Percentiles rank a stretch among this genome's conserved stretches.
Evolutionary conservation across 2,329 filamentous ascomycete species (phyloP).

Genomic region (Rutstroemia sp.): DNA sequence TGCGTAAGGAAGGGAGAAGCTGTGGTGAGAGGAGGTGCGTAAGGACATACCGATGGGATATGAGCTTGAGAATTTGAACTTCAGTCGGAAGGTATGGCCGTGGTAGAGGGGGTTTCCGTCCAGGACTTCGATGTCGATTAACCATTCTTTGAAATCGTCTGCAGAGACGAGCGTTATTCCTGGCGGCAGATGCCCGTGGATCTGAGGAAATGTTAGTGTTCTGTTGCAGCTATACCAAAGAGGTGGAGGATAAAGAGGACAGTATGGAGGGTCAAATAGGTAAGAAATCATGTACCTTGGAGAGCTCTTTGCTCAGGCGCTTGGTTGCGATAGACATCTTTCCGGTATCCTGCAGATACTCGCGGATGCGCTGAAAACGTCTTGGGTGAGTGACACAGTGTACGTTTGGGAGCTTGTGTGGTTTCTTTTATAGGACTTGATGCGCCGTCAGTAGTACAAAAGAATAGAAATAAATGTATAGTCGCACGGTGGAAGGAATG

Average conservation of each 20-base stretch:
- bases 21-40: not conserved
- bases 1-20: not conserved
- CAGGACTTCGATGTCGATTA: constrained; percentile 83
- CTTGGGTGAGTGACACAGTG: too few species aligned
- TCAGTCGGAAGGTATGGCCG: constrained; percentile 72
- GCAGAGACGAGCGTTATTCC: constrained; percentile 74
- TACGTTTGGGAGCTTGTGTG: too few species aligned
- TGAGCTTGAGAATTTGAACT: constrained; percentile 73
- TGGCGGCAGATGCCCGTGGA: constrained; percentile 39
- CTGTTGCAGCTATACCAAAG: not conserved
- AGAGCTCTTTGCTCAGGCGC: constrained; percentile 51
- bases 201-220: constrained; percentile 15
- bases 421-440: too few species aligned
- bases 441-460: not conserved
- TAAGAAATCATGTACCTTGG: constrained; percentile 37
- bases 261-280: not conserved
- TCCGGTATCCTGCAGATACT: not conserved
- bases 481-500: too few species aligned
- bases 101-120: constrained; percentile 86
- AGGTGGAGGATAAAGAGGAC: not conserved
- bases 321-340: constrained; percentile 39
- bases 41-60: constrained; percentile 76
- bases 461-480: not conserved
- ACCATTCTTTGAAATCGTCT: constrained; percentile 83
- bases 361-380: too few species aligned